Evolutionary conservation across 78 protist genomes (phyloP).

Genomic region (Emiliania huxleyi): DNA sequence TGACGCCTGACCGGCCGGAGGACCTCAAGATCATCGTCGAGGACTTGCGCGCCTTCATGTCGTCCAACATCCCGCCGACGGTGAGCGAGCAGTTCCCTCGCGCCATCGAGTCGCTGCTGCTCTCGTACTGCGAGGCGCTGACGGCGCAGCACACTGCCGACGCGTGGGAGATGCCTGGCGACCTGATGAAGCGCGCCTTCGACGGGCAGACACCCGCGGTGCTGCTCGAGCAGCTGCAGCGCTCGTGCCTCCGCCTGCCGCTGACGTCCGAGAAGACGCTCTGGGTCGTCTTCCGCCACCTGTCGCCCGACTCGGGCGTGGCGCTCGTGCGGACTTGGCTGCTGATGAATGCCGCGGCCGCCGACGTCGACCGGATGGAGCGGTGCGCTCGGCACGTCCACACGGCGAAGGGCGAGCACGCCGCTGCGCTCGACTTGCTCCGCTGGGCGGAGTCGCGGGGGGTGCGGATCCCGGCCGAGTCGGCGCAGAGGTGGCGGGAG

Average conservation of each 20-base stretch:
- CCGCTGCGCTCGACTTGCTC: neutral
- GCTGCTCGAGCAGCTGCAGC: neutral
- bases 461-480: neutral
- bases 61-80: neutral
- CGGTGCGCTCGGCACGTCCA: neutral
- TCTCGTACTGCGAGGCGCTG: neutral
- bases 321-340: neutral
- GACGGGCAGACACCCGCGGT: neutral
- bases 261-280: neutral
- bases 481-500: neutral
- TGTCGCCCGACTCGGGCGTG: neutral
- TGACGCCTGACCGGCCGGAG: neutral
- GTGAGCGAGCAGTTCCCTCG: neutral
- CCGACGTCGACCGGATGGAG: neutral
- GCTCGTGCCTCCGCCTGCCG: neutral
- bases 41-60: neutral
- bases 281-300: neutral
- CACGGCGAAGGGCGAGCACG: neutral
- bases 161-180: neutral
- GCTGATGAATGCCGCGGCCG: neutral
- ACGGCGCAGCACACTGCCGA: neutral
- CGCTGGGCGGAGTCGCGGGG: neutral
- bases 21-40: neutral
- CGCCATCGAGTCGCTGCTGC: neutral
- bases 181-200: neutral